These are phyloP conservation scores for Pelargonium fulgidum DNA, from an alignment of 441 rosid species.

Conservation along the genomic window DNA sequence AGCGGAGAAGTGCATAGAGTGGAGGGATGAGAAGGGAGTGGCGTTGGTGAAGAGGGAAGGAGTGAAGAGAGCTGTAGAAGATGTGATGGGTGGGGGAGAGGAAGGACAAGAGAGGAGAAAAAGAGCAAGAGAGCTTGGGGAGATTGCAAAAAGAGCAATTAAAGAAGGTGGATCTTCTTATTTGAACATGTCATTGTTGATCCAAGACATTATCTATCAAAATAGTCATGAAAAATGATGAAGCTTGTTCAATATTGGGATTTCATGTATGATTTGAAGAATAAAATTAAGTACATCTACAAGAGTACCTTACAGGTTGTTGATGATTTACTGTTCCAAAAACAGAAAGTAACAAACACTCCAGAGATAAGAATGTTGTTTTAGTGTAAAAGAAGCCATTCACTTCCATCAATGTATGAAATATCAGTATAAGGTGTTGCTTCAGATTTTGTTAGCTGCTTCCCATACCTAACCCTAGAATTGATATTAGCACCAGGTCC, in stretches of 20 bases:
- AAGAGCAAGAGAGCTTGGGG: slow-evolving; percentile 33
- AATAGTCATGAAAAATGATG: too few species aligned
- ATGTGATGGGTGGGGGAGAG: slow-evolving; percentile 36
- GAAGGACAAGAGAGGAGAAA: slow-evolving; percentile 36
- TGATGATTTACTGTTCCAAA: too few species aligned
- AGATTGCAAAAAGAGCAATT: slow-evolving; percentile 35
- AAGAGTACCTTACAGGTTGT: too few species aligned
- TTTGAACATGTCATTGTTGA: slow-evolving; percentile 21
- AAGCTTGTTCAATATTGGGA: too few species aligned
- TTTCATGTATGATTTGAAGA: too few species aligned
- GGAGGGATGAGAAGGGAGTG: slow-evolving; percentile 34
- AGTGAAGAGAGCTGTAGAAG: slow-evolving; percentile 27
- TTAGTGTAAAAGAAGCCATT: slow-evolving; percentile 39
- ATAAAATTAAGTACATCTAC: too few species aligned
- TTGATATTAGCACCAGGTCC: slow-evolving; percentile 59
- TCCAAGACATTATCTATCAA: slow-evolving; percentile 25
- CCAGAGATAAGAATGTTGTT: background rate
- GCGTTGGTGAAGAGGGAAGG: slow-evolving; percentile 30
- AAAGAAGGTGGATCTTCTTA: slow-evolving; percentile 54
- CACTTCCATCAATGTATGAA: slow-evolving; percentile 55
- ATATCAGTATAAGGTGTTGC: slow-evolving; percentile 41
- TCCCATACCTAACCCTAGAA: slow-evolving; percentile 41
- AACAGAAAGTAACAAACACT: background rate
- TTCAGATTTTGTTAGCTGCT: slow-evolving; percentile 46
- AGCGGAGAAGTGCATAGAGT: slow-evolving; percentile 15